phyloP scores from a whole-genome alignment of 2,329 filamentous ascomycete species.

The Xylaria sp. region DNA sequence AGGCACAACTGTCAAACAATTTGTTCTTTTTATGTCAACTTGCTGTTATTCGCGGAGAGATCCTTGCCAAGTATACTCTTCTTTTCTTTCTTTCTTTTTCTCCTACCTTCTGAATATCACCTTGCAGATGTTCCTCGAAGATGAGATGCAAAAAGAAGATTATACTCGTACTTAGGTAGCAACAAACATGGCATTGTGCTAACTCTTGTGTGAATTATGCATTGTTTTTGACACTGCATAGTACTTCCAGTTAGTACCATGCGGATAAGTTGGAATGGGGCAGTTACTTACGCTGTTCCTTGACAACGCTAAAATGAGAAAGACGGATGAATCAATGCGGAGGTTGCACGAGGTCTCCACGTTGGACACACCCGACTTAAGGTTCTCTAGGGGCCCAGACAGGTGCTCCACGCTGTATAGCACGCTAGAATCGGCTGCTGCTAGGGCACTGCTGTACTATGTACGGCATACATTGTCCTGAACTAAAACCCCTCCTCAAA shows the following conservation, averaged over 20 bases:
- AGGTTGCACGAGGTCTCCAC: conserved; percentile 9
- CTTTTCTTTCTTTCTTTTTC: too few relatives aligned
- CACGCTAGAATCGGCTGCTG: conserved; percentile 1
- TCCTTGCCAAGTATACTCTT: too few relatives aligned
- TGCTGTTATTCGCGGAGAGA: conserved; percentile 13
- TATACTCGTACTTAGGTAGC: too few relatives aligned
- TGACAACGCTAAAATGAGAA: conserved; percentile 29
- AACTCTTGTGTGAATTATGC: conserved; percentile 10
- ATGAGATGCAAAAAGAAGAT: not conserved
- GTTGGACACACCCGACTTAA: not conserved
- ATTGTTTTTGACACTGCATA: conserved; percentile 1
- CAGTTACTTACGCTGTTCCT: not conserved
- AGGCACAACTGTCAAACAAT: conserved; percentile 7
- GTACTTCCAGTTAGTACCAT: too few relatives aligned
- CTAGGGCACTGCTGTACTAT: conserved; percentile 1
- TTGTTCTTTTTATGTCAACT: conserved; percentile 3
- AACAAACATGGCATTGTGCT: not conserved
- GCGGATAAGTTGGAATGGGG: not conserved
- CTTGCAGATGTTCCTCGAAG: not conserved
- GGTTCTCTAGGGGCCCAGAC: conserved; percentile 3
- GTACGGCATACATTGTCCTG: conserved; percentile 9
- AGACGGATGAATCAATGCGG: conserved; percentile 30
- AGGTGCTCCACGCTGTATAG: conserved; percentile 6
- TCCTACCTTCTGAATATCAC: too few relatives aligned
- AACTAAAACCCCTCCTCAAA: not conserved